Percentiles rank a stretch among this genome's conserved stretches.
Conservation (phyloP, 2,329 filamentous ascomycete genomes). For the Neodidymelliopsis sp. region DNA sequence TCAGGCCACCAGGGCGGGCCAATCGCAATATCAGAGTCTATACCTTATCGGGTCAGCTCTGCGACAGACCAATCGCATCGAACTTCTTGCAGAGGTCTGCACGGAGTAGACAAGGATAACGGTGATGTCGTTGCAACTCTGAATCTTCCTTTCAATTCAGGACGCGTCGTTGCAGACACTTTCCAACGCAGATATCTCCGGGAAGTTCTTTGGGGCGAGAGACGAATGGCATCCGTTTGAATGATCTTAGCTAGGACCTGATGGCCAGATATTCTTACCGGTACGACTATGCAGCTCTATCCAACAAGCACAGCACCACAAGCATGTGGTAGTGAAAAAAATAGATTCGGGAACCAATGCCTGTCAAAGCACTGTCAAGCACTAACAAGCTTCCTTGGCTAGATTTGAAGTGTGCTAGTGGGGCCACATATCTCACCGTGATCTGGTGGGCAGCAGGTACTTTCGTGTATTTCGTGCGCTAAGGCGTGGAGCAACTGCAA, state of each 20-base stretch:
- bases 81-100: neutral
- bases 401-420: neutral
- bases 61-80: slow-evolving; percentile 15
- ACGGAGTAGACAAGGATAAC: neutral
- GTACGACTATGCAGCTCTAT: neutral
- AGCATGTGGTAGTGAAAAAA: no score
- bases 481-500: neutral
- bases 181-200: no score
- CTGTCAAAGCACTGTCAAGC: slow-evolving; percentile 3
- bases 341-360: neutral
- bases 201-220: no score
- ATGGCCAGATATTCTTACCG: no score
- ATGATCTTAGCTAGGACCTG: no score
- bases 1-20: slow-evolving; percentile 24
- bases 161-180: no score
- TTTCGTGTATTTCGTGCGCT: neutral
- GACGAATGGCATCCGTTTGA: no score
- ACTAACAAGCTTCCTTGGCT: slow-evolving; percentile 9
- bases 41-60: slow-evolving; percentile 7
- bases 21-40: slow-evolving; percentile 21
- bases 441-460: neutral
- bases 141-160: no score
- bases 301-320: no score
- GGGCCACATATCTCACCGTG: neutral
- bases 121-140: neutral